Percentiles rank a stretch among this genome's conserved stretches.
Conservation (phyloP, 768 basidiomycete species). For the Gymnopilus dilepis region DNA sequence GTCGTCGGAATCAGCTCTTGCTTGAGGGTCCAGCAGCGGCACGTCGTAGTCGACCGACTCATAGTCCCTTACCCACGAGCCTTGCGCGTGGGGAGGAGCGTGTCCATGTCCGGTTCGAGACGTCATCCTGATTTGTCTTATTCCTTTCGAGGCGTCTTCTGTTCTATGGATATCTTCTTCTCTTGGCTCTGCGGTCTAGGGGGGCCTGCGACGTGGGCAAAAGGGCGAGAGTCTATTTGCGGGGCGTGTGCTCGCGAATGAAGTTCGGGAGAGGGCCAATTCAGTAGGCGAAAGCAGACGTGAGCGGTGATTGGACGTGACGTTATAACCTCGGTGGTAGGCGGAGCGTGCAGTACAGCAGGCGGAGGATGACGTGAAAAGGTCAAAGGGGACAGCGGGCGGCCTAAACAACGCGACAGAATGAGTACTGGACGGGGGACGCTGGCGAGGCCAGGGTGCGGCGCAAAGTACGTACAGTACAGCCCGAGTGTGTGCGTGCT, state of each 20-base stretch:
- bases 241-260: too few relatives aligned
- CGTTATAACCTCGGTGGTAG: neutral
- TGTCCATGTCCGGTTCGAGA: neutral
- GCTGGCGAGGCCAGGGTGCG: neutral
- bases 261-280: too few relatives aligned
- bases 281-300: neutral
- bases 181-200: neutral
- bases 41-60: slow-evolving; percentile 10
- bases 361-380: neutral
- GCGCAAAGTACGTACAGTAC: neutral
- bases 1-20: slow-evolving; percentile 2
- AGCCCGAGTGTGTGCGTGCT: neutral
- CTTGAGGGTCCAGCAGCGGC: slow-evolving; percentile 8
- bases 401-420: neutral
- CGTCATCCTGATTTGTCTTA: neutral
- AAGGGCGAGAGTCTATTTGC: too few relatives aligned
- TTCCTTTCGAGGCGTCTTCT: neutral
- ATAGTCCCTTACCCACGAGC: slow-evolving; percentile 7
- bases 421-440: neutral
- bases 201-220: too few relatives aligned
- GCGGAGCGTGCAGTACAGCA: neutral
- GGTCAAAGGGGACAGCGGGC: neutral
- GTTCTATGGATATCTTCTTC: neutral
- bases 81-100: neutral
- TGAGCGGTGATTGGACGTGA: neutral